phyloP scores from a whole-genome alignment of 2,329 filamentous ascomycete genomes.

The Biscogniauxia marginata region DNA sequence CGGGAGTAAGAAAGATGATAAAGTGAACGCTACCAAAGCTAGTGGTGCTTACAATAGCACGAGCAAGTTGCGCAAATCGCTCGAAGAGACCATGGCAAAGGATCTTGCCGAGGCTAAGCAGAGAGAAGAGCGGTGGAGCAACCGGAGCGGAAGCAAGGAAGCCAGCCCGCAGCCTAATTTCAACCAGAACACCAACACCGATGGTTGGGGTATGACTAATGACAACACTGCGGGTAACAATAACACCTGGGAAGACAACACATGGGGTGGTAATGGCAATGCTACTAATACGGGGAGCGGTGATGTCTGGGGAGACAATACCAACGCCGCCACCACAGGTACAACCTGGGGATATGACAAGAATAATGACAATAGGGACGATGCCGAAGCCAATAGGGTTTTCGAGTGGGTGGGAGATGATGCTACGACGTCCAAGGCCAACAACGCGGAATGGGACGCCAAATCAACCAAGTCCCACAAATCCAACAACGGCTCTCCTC shows the following conservation, averaged over 20 bases:
- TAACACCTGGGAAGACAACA: neutral
- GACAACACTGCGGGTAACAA: conserved; percentile 2
- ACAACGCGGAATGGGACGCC: neutral
- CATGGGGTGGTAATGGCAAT: neutral
- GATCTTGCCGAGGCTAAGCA: conserved; percentile 14
- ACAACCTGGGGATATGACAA: conserved; percentile 6
- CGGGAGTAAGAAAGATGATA: conserved; percentile 8
- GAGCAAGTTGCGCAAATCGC: neutral
- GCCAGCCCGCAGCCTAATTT: conserved; percentile 10
- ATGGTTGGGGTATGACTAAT: conserved; percentile 2
- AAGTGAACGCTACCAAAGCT: neutral
- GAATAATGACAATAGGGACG: conserved; percentile 3
- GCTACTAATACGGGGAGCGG: neutral
- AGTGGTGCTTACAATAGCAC: neutral
- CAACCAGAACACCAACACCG: conserved; percentile 6
- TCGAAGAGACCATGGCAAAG: conserved; percentile 9
- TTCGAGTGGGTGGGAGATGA: neutral
- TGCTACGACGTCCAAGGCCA: conserved; percentile 1
- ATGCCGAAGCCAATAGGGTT: neutral
- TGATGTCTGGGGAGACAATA: conserved; percentile 6
- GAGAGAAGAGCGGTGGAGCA: conserved; percentile 17
- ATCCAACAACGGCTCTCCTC: neutral
- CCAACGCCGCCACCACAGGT: neutral
- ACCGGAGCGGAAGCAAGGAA: conserved; percentile 15
- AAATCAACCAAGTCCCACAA: too few relatives aligned